Conservation (phyloP, 768 basidiomycete species). For the Psilocybe sp. region DNA sequence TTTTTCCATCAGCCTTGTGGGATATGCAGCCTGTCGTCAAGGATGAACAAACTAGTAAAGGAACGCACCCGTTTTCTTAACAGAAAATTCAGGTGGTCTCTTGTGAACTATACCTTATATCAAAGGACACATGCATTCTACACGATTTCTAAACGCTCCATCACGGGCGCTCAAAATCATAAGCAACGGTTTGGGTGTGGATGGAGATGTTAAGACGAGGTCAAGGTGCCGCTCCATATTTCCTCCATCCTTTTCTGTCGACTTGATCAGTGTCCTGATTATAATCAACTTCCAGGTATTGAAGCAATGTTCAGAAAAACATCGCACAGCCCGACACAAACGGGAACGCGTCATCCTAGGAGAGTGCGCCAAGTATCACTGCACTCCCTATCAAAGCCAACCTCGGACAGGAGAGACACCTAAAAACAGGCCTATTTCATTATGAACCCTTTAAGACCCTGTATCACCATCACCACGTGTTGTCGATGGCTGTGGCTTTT, state of each 20-base stretch:
- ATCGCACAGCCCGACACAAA: neutral
- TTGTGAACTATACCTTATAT: slow-evolving; percentile 5
- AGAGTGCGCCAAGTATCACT: neutral
- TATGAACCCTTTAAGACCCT: no score
- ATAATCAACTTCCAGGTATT: neutral
- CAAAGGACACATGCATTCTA: slow-evolving; percentile 17
- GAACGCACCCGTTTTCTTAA: slow-evolving; percentile 57
- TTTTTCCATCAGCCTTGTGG: neutral
- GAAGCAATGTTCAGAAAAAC: neutral
- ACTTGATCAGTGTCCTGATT: neutral
- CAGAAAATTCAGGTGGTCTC: neutral
- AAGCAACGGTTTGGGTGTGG: slow-evolving; percentile 52
- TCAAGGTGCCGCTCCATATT: slow-evolving; percentile 49
- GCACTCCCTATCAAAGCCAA: neutral
- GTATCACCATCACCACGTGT: no score
- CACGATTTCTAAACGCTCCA: slow-evolving; percentile 28
- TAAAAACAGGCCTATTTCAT: no score
- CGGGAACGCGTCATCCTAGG: neutral
- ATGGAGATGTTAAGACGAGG: slow-evolving; percentile 88
- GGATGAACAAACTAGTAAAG: slow-evolving; percentile 90
- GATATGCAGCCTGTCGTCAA: slow-evolving; percentile 32
- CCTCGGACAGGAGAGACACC: no score
- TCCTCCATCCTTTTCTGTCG: neutral
- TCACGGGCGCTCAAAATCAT: slow-evolving; percentile 15
- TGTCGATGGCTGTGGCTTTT: no score